phyloP scores from a whole-genome alignment of 2,329 filamentous ascomycete species.

The Arthrobotrys pseudoclavata region DNA sequence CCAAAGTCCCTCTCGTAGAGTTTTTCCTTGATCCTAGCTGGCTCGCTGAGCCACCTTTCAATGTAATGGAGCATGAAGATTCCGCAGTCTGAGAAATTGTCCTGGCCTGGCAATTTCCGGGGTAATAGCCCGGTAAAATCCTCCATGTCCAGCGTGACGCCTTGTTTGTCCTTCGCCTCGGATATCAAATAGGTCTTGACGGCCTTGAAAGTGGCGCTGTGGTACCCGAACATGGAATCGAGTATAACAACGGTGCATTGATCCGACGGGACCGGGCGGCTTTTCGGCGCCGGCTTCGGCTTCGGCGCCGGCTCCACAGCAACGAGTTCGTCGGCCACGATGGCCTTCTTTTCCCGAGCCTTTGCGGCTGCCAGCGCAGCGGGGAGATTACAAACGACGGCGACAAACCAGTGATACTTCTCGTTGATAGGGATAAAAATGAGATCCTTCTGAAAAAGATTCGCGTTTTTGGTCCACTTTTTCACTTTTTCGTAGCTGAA shows the following conservation, averaged over 20 bases:
- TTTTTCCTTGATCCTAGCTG: conserved; percentile 65
- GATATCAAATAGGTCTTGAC: conserved; percentile 37
- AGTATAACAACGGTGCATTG: conserved; percentile 46
- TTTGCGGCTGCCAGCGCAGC: conserved; percentile 68
- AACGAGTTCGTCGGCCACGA: conserved; percentile 21
- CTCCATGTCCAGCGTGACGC: conserved; percentile 65
- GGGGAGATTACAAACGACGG: conserved; percentile 90
- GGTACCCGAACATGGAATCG: conserved; percentile 46
- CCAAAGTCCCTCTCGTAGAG: conserved; percentile 41
- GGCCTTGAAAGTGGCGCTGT: conserved; percentile 27
- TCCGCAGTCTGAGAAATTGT: conserved; percentile 90
- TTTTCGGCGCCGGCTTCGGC: conserved; percentile 16
- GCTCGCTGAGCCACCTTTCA: conserved; percentile 82
- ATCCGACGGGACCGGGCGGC: conserved; percentile 14
- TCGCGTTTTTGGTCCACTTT: conserved; percentile 86
- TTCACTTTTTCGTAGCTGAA: conserved; percentile 85
- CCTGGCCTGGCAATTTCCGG: conserved; percentile 76
- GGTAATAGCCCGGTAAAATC: conserved; percentile 29
- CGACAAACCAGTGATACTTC: conserved; percentile 88
- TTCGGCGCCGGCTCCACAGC: conserved; percentile 15
- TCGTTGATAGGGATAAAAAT: conserved; percentile 94
- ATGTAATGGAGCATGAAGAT: conserved; percentile 88
- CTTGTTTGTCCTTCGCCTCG: conserved; percentile 35
- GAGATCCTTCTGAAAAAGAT: conserved; percentile 88
- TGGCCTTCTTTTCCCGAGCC: conserved; percentile 11